Evolutionary conservation across 139 green algal species (phyloP).

Genomic region (Nannochloris sp.): DNA sequence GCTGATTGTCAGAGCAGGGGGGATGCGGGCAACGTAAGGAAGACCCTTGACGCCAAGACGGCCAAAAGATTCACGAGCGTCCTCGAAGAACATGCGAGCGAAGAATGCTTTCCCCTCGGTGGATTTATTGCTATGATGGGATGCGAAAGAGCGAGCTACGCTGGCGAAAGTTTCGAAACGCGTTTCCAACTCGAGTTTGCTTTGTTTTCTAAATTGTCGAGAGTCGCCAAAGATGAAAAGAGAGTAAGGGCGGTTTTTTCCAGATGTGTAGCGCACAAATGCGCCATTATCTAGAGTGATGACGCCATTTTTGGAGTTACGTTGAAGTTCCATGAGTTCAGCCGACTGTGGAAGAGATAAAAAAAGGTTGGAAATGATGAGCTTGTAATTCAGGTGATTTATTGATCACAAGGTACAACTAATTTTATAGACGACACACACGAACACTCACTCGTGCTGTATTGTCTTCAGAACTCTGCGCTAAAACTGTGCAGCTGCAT

Average conservation of each 20-base stretch:
- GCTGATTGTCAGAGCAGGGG: constrained; percentile 16
- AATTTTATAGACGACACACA: no score
- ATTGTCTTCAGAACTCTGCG: neutral
- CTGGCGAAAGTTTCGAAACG: constrained; percentile 29
- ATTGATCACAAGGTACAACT: neutral
- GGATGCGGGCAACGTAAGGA: constrained; percentile 46
- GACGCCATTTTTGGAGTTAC: constrained; percentile 24
- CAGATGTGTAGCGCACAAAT: constrained; percentile 25
- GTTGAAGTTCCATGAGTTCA: constrained; percentile 24
- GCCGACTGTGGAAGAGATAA: constrained; percentile 6
- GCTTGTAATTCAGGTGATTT: neutral
- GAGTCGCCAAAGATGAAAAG: constrained; percentile 40
- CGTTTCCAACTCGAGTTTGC: constrained; percentile 26
- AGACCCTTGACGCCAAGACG: constrained; percentile 48
- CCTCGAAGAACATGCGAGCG: constrained; percentile 43
- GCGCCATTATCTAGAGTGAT: constrained; percentile 21
- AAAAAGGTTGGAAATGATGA: neutral
- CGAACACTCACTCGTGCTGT: neutral
- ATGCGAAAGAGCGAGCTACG: constrained; percentile 12
- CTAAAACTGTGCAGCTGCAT: neutral
- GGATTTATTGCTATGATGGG: constrained; percentile 1
- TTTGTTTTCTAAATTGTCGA: constrained; percentile 33
- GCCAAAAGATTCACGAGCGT: constrained; percentile 21
- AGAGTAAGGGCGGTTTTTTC: constrained; percentile 33
- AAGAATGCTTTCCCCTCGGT: constrained; percentile 46